Conservation (phyloP, 2,329 filamentous ascomycete species). For the Sclerotinia borealis region DNA sequence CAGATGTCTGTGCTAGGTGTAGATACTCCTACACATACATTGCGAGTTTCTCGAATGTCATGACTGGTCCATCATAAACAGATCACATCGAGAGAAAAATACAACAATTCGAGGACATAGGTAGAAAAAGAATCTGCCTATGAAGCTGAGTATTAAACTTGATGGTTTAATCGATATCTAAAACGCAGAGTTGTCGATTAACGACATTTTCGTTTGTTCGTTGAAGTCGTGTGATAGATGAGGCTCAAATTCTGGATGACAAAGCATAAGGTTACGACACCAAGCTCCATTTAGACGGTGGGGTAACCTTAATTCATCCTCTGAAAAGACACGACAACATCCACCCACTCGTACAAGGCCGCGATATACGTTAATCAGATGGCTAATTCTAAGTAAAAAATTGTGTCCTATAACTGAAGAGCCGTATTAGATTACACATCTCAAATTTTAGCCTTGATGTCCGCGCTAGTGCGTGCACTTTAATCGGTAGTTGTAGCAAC, state of each 20-base stretch:
- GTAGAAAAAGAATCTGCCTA: fast-evolving
- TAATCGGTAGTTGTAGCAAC: neutral
- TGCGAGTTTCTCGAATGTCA: neutral
- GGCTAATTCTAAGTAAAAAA: fast-evolving
- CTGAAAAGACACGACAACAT: neutral
- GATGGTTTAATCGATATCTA: neutral
- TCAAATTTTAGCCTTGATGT: too few relatives aligned
- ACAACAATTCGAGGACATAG: neutral
- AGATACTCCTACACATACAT: neutral
- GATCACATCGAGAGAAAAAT: neutral
- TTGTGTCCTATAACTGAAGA: neutral
- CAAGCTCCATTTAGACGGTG: neutral
- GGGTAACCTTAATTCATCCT: neutral
- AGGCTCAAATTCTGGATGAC: neutral
- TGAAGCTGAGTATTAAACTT: neutral
- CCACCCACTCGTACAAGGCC: neutral
- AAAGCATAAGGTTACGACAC: neutral
- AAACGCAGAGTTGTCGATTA: too few relatives aligned
- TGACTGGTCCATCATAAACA: neutral
- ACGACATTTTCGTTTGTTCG: neutral
- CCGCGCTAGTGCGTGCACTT: neutral
- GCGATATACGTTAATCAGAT: neutral
- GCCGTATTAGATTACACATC: neutral
- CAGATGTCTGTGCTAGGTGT: neutral
- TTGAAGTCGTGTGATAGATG: neutral